A percentile compares a stretch with the other conserved stretches of the same genome.
These are phyloP conservation scores for Aspergillus persii DNA, from an alignment of 2,329 filamentous ascomycete genomes.

Conservation along the genomic window DNA sequence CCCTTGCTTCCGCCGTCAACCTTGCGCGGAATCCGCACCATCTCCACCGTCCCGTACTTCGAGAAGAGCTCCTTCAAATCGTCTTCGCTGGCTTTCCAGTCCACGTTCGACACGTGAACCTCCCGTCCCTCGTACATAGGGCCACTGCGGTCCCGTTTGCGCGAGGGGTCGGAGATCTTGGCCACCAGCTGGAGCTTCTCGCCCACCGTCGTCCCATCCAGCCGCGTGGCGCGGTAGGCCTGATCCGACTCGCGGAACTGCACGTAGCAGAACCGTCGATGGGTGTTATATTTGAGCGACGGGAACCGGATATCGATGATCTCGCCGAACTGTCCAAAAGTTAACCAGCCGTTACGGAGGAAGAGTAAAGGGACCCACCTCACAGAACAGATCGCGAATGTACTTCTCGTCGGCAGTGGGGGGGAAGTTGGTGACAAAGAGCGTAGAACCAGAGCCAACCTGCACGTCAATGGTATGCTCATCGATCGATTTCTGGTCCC, in stretches of 20 bases:
- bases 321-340: conserved; percentile 62
- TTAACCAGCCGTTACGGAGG: background rate
- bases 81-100: conserved; percentile 60
- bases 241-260: conserved; percentile 73
- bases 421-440: conserved; percentile 91
- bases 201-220: conserved; percentile 70
- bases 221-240: conserved; percentile 67
- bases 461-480: conserved; percentile 71
- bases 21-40: conserved; percentile 68
- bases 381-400: conserved; percentile 57
- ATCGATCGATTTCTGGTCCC: conserved; percentile 76
- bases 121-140: conserved; percentile 85
- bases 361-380: conserved; percentile 35
- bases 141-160: conserved; percentile 75
- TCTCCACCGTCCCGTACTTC: conserved; percentile 72
- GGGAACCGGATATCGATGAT: conserved; percentile 86
- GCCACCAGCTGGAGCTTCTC: conserved; percentile 67
- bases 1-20: conserved; percentile 70
- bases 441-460: conserved; percentile 72
- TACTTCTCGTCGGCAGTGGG: conserved; percentile 49
- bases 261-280: conserved; percentile 91
- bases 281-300: conserved; percentile 82
- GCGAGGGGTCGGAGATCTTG: conserved; percentile 79
- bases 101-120: conserved; percentile 71
- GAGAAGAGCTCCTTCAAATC: conserved; percentile 70